phyloP scores from a whole-genome alignment of 176 grass and related monocot genomes.

The Elymus sibiricus region DNA sequence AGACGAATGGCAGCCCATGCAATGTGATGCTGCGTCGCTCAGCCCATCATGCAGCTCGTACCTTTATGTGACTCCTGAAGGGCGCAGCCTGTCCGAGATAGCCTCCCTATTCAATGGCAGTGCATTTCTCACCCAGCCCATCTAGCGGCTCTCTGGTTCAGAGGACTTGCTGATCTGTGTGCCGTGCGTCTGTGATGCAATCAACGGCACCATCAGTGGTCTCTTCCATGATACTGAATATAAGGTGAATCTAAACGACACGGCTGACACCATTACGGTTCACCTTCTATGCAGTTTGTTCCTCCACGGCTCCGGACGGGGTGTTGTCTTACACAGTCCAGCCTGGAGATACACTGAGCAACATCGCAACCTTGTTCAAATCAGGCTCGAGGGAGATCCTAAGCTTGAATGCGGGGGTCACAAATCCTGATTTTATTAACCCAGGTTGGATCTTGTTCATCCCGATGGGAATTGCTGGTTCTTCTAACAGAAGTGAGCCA shows the following conservation, averaged over 20 bases:
- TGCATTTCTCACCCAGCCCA: conserved; percentile 25
- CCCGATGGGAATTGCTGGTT: conserved; percentile 40
- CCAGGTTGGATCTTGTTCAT: conserved; percentile 44
- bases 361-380: conserved; percentile 32
- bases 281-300: conserved; percentile 47
- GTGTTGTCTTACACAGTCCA: conserved; percentile 49
- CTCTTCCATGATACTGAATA: conserved; percentile 48
- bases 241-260: background rate
- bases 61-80: conserved; percentile 48
- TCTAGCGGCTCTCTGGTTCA: conserved; percentile 13
- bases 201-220: conserved; percentile 4
- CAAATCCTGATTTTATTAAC: conserved; percentile 30
- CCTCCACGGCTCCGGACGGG: background rate
- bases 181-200: conserved; percentile 37
- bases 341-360: conserved; percentile 31
- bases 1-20: conserved; percentile 27
- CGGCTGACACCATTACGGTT: background rate
- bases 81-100: conserved; percentile 10
- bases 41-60: conserved; percentile 34
- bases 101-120: conserved; percentile 28
- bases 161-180: conserved; percentile 42
- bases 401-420: conserved; percentile 35
- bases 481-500: conserved; percentile 48
- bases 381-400: conserved; percentile 33
- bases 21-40: conserved; percentile 5